Base-by-base conservation (phyloP, 1,284 basidiomycete species). In the Ganoderma resinaceum region DNA sequence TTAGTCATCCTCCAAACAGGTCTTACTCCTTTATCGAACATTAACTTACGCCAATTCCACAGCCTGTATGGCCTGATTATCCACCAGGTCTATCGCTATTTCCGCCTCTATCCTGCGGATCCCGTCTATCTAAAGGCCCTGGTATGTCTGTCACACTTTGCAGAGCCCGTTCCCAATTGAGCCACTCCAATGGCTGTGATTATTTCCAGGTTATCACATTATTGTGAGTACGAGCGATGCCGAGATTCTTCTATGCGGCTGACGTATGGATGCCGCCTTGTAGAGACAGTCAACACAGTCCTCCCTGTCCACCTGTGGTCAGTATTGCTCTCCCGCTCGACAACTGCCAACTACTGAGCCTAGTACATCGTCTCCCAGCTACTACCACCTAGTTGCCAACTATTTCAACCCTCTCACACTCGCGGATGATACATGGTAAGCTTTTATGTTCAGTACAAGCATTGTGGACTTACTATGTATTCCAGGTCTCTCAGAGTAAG, bases 61-160 rank as follows among this genome's bases (percentile, higher is more conserved):
- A 67, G 66, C 43, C 23, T 67, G 46, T 67, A 64, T 35, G 66
- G 66, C n/a, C 52, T 67, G n/a, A 64, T 57, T 20, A 18, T 61
- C 11, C 66, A 67, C 38, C 66, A 67, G 58, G 38, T 58, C 1
- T 67, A 67, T 37, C 42, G 66, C 16, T 67, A 67, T 23, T 64
- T 67, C 49, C 66, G 62, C 6, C 49, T 64, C 20, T 67, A 67
- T 43, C 66, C 66, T 6, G 52, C 49, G n/a, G 62, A 67, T 23
- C n/a, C 16, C 4, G 11, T n/a, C 8, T 9, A 23, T 23, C 31
- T 59, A 9, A 59, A 59, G 20, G 58, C 8, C 18, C n/a, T 52
- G 23, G 46, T 52, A 26, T 26, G 46, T 52, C 46, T 52, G n/a
- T 52, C 12, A 1, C 26, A 26, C 7, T 23, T 29, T 23, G 46